A percentile compares a stretch with the other conserved stretches of the same genome.
Conservation (phyloP, 139 green algal genomes). For the Zygnema cylindricum region DNA sequence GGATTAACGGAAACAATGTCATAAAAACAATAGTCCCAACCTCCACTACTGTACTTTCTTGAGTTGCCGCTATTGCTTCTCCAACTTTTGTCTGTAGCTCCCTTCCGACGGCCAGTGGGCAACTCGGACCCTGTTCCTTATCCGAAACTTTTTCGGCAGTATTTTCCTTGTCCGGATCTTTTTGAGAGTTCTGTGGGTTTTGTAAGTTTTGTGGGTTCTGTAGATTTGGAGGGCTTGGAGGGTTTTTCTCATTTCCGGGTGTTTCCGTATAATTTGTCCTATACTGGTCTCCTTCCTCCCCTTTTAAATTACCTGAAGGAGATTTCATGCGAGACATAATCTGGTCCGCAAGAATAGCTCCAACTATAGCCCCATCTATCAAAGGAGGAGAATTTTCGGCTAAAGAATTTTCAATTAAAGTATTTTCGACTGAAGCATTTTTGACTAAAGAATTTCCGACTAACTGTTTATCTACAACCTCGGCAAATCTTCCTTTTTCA, state of each 20-base stretch:
- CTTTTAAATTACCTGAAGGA: not conserved
- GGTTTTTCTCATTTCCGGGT: not conserved
- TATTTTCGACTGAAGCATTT: no score
- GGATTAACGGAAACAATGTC: not conserved
- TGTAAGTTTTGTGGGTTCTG: no score
- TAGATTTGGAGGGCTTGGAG: no score
- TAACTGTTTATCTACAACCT: not conserved
- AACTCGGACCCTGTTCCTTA: not conserved
- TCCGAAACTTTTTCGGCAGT: no score
- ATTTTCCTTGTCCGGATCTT: no score
- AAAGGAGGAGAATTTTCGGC: not conserved
- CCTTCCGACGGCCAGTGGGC: not conserved
- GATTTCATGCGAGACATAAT: not conserved
- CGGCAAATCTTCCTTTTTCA: not conserved
- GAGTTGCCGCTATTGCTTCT: not conserved
- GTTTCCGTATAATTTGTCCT: not conserved
- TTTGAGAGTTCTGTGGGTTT: no score
- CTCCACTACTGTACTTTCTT: not conserved
- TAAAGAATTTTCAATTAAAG: no score
- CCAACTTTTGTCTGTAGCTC: not conserved
- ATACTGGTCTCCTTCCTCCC: not conserved
- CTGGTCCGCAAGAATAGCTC: not conserved
- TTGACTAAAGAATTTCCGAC: not conserved
- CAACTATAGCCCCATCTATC: not conserved
- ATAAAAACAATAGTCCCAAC: constrained; percentile 17